Base-by-base conservation (phyloP, 305 asterid genomes). In the Fraxinus greggii region DNA sequence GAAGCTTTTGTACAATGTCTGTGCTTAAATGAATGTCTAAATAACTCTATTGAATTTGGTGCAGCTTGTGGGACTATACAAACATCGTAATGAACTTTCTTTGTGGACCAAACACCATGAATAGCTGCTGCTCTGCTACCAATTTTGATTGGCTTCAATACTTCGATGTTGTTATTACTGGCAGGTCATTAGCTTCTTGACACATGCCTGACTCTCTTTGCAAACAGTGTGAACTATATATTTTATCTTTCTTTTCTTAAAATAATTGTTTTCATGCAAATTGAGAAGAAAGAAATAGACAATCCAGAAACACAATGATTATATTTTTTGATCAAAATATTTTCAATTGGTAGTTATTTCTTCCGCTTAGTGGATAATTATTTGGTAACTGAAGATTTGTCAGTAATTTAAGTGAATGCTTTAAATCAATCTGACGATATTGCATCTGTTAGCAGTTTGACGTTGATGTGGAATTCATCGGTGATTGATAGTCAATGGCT, bases 11-110 rank as follows among this genome's bases (percentile, higher is more conserved):
- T 79, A 23, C 74, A 54, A 78, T 76, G 59, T 78, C 73, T 40
- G 36, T 38, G 82, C 72, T 72, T n/a, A 65, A 76, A 59, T 74
- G 48, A 59, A 67, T 67, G 40, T 48, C 79, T 79, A 78, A 72
- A 82, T 85, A 56, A 78, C 72, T 35, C 75, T 48, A 48, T 81
- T 80, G 67, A 73, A 84, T 87, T 24, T 88, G 72, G 70, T 90
- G 95, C 97, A 97, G 99, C 88, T 90, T 97, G 78, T 97, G 98
- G 99, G 99, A 97, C 89, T 97, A 95, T 79, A 92, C 99, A 78
- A 93, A 92, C 83, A 82, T 93, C 29, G 98, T 97, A 36, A 97
- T 97, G 99, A 95, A 93, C 94, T 97, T 93, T 90, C 97, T 97
- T 76, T 95, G 98, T 83, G 94, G 95, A 72, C 85, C 92, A 29